A percentile compares a stretch with the other conserved stretches of the same genome.
phyloP scores from a whole-genome alignment of 352 stramenopile genomes.

The Globisporangium heterothallicum region DNA sequence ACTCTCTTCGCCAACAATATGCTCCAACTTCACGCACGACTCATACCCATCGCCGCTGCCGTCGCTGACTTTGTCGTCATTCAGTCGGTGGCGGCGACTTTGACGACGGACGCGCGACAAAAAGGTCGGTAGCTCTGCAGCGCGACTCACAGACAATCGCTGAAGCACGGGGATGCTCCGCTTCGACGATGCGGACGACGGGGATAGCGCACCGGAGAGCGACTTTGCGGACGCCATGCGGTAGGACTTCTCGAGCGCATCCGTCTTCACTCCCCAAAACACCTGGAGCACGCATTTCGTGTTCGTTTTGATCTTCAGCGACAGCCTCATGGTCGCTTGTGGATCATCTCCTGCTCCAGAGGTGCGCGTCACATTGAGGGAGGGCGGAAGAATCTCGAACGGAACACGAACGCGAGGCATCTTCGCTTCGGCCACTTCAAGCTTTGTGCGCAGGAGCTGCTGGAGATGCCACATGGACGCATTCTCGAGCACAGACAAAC shows the following conservation, averaged over 20 bases:
- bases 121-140: conserved; percentile 9
- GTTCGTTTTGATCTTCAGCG: conserved; percentile 19
- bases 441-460: conserved; percentile 47
- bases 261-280: conserved; percentile 27
- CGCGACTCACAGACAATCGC: conserved; percentile 2
- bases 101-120: conserved; percentile 21
- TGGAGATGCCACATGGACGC: conserved; percentile 64
- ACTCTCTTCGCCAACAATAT: conserved; percentile 6
- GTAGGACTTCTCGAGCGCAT: conserved; percentile 17
- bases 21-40: not conserved
- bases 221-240: not conserved
- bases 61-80: conserved; percentile 13
- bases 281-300: conserved; percentile 24
- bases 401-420: conserved; percentile 41
- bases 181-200: not conserved
- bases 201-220: not conserved
- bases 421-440: conserved; percentile 20
- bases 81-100: conserved; percentile 20
- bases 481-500: conserved; percentile 40
- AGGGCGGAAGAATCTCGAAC: conserved; percentile 37
- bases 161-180: conserved; percentile 5
- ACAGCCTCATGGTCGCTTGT: conserved; percentile 13
- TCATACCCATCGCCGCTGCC: not conserved
- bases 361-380: conserved; percentile 16
- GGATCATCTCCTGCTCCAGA: conserved; percentile 6